Base-by-base conservation (phyloP, 768 basidiomycete species). In the Collybia nuda region DNA sequence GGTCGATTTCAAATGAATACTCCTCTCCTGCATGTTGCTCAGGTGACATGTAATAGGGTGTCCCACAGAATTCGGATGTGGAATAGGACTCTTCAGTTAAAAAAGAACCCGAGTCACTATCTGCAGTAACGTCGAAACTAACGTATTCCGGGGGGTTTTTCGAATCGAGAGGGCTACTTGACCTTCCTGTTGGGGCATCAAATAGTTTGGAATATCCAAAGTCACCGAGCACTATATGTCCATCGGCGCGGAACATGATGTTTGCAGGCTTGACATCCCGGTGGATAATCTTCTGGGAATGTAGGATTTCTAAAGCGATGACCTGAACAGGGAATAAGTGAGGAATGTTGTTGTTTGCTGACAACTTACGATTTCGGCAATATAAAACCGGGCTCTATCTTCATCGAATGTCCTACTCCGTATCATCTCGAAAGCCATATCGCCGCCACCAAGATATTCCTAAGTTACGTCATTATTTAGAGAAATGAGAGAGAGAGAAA, bases 31-130 rank as follows among this genome's bases (percentile, higher is more conserved):
- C 15, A 23, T 49, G 48, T 29, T 49, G 48, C 21, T 49, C 48
- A 18, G 48, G 48, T 21, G 48, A 26, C 48, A 49, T 49, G 40
- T 40, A 49, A 29, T 41, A 49, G 11, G 48, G 40, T 2, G 48
- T 40, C 22, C 48, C 48, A 21, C 48, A 42, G 22, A 36, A 21
- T 17, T 32, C 28, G 12, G 26, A 28, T 2, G 48, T 42, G 5
- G 28, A 14, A n/a, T 23, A 49, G 18, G 32, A 5, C 21, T 38
- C 38, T 40, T 49, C 48, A n/a, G 21, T 42, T n/a, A 49, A 22
- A 29, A 49, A 49, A 2, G 40, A 11, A 2, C 48, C 48, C 21
- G 48, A 49, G 9, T 49, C 40, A 12, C 28, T 40, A 4, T 26
- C 24, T n/a, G 24, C 48, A 7, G 39, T 40, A 5, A 49, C 48